Evolutionary conservation across 306 rosid species (phyloP), one percentile per base, ranked within the genome.

Genomic region (Cucurbita argyrosperma): DNA sequence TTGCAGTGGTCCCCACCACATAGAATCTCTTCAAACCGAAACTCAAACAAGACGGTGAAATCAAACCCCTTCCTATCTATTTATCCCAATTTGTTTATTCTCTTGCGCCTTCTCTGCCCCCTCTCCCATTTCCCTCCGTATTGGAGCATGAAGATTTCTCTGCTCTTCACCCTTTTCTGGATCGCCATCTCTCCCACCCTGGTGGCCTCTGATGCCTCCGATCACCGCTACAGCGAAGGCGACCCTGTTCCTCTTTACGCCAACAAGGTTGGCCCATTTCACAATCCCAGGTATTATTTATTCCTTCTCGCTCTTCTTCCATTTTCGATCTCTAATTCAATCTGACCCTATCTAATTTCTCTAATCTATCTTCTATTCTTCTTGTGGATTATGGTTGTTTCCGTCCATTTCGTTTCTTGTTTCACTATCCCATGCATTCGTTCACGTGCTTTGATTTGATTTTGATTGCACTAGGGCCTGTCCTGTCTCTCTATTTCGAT

Each of bases 251-350:
- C 83, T 56, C 75, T 84, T 47, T 81, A 84, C 47, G 88, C 85
- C 49, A 81, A 79, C 39, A 84, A 84, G 83, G 83, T 84, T 45
- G 88, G 88, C 8, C 88, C 88, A 4, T 84, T 81, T 75, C 88
- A 84, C 67, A 84, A 84, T 54, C 88, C 88, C 73, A 84, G 88
- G 88, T 81, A 66, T 65, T 81, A 66, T 65, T 38, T 63, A 6
- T 26, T 50, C 42, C 5, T 26, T 40, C 47, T 26, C 26, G 26
- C 26, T n/a, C 4, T 65, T 65, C 53, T 64, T 0, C 2, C 15
- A 9, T 14, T 64, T 7, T 42, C 1, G 72, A 66, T 66, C 72
- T 10, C 4, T 45, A 64, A 64, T 64, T 64, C 5, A 21, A 45
- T 66, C 45, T 14, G 3, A 13, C 0, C 3, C 2, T 35, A 13